phyloP scores from a whole-genome alignment of 2,329 filamentous ascomycete genomes.

The Colletotrichum costaricense region DNA sequence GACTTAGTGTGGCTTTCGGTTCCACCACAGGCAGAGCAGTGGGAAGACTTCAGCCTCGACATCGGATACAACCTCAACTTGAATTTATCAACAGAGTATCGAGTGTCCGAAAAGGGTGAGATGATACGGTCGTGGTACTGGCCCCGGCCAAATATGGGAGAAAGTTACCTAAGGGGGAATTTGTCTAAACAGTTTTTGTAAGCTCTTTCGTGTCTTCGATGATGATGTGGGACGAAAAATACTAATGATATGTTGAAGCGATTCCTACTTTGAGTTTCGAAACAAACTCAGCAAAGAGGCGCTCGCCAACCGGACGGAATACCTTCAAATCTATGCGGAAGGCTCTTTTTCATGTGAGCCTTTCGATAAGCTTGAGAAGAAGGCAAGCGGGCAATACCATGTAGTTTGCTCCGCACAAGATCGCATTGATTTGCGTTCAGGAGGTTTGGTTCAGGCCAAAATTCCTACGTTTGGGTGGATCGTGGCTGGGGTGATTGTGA shows the following conservation, averaged over 20 bases:
- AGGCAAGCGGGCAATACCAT: background rate
- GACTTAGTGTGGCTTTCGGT: background rate
- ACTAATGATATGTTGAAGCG: background rate
- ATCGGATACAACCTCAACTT: background rate
- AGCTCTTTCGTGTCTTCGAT: background rate
- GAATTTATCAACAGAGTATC: background rate
- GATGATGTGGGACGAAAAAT: background rate
- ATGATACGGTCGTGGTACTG: background rate
- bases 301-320: background rate
- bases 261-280: background rate
- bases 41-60: background rate
- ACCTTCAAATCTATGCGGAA: background rate
- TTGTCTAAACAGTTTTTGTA: background rate
- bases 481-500: background rate
- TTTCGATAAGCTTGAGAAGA: background rate
- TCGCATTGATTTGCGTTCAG: background rate
- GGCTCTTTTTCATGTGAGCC: background rate
- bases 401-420: background rate
- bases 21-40: background rate
- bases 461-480: accelerated
- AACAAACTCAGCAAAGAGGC: background rate
- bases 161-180: background rate
- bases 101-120: background rate
- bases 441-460: background rate
- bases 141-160: background rate